phyloP scores from a whole-genome alignment of 768 basidiomycete genomes.

The Megacollybia marginata region DNA sequence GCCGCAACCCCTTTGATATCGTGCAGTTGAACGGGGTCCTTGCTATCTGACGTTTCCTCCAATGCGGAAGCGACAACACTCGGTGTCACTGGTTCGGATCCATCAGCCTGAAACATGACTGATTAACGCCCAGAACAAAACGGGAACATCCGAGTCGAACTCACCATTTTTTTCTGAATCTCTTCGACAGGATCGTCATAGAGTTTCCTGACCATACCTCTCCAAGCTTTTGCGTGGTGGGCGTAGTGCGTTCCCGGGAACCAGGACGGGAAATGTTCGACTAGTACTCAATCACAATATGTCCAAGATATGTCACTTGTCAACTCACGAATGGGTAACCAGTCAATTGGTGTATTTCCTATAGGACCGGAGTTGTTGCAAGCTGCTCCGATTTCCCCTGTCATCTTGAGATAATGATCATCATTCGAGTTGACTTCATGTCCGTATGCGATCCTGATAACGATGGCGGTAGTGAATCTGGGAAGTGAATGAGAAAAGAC shows the following conservation, averaged over 20 bases:
- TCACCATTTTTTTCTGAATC: slow-evolving; percentile 23
- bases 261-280: slow-evolving; percentile 30
- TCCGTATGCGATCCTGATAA: slow-evolving; percentile 22
- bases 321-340: slow-evolving; percentile 19
- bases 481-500: background rate
- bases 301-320: background rate
- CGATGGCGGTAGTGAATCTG: slow-evolving; percentile 7
- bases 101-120: slow-evolving; percentile 4
- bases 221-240: slow-evolving; percentile 11
- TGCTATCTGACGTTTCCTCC: slow-evolving; percentile 1
- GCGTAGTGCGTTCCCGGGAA: slow-evolving; percentile 21
- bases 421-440: slow-evolving; percentile 20
- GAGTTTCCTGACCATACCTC: slow-evolving; percentile 11
- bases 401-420: slow-evolving; percentile 29
- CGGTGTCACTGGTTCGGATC: slow-evolving; percentile 16
- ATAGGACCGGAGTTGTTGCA: slow-evolving; percentile 8
- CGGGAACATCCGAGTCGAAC: slow-evolving; percentile 18
- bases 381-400: slow-evolving; percentile 20
- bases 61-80: slow-evolving; percentile 15
- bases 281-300: slow-evolving; percentile 20
- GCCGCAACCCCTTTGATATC: slow-evolving; percentile 14
- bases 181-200: too few species aligned
- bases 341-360: slow-evolving; percentile 12
- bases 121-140: slow-evolving; percentile 11
- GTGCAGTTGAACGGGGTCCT: slow-evolving; percentile 5